Percentiles rank a stretch among this genome's conserved stretches.
Evolutionary conservation across 2,329 filamentous ascomycete species (phyloP).

Genomic region (Xylariaceae sp.): DNA sequence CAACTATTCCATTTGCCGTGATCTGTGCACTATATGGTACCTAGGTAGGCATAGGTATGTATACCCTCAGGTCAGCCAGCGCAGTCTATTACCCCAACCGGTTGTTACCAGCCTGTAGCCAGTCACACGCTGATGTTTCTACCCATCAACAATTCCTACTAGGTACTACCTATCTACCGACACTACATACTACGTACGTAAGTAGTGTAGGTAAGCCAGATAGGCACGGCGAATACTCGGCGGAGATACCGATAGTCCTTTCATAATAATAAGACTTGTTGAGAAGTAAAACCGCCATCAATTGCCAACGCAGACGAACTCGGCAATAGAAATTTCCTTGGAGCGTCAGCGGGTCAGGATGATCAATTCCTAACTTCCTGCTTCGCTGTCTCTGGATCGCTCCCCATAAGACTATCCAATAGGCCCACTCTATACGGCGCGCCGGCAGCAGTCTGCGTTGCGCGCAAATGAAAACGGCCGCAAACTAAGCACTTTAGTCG

Average conservation of each 20-base stretch:
- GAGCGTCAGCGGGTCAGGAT: background rate
- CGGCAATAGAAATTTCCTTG: background rate
- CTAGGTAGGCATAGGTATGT: too few species aligned
- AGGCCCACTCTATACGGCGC: background rate
- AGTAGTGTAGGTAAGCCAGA: background rate
- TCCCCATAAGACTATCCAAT: background rate
- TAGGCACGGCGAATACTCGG: background rate
- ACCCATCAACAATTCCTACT: too few species aligned
- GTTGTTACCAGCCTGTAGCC: too few species aligned
- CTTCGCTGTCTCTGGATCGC: background rate
- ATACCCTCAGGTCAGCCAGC: too few species aligned
- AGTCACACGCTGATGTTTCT: too few species aligned
- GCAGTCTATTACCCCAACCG: too few species aligned
- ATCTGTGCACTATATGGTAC: too few species aligned
- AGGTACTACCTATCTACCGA: background rate
- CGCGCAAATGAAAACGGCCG: background rate
- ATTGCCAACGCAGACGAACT: background rate
- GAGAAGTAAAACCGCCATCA: background rate
- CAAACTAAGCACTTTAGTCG: background rate
- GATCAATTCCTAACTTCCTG: background rate
- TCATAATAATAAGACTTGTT: background rate
- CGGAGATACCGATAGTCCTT: background rate
- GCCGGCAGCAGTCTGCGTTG: background rate
- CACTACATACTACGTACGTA: background rate
- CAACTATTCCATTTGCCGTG: too few species aligned